Evolutionary conservation across 2,329 filamentous ascomycete genomes (phyloP).

Genomic region (Fusarium fracticaudum): DNA sequence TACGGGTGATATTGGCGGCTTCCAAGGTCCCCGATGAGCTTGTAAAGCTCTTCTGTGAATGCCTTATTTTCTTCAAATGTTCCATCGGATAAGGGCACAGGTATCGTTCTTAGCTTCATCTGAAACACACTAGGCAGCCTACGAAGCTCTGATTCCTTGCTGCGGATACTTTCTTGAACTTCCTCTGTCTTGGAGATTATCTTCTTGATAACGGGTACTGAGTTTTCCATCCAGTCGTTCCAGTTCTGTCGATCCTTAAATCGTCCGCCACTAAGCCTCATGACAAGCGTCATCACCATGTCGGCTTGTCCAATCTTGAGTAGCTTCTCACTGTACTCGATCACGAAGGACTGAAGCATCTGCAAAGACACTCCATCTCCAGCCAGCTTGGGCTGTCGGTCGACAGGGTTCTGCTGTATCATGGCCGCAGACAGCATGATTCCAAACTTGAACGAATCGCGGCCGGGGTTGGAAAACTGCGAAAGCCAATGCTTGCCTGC

Average conservation of each 20-base stretch:
- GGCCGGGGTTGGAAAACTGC: slow-evolving; percentile 24
- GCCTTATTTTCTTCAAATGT: not conserved
- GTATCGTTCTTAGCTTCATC: slow-evolving; percentile 23
- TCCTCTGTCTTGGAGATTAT: slow-evolving; percentile 28
- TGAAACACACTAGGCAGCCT: slow-evolving; percentile 27
- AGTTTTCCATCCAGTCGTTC: slow-evolving; percentile 33
- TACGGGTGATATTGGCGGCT: slow-evolving; percentile 29
- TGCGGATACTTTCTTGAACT: not conserved
- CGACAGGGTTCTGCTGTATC: not conserved
- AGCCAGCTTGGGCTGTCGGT: slow-evolving; percentile 2
- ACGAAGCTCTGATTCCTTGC: not conserved
- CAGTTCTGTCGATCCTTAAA: slow-evolving; percentile 15
- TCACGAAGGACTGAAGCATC: slow-evolving; percentile 17
- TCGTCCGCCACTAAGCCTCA: not conserved
- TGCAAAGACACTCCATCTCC: not conserved
- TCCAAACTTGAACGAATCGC: not conserved
- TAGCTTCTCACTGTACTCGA: not conserved
- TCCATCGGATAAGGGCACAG: slow-evolving; percentile 8
- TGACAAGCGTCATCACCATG: not conserved
- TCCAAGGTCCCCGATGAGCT: slow-evolving; percentile 19
- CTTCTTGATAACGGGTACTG: slow-evolving; percentile 29
- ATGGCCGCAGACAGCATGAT: not conserved
- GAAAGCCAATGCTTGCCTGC: slow-evolving; percentile 46
- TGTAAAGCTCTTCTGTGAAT: slow-evolving; percentile 20
- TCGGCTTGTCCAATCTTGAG: not conserved